These are phyloP conservation scores for Jimgerdemannia lactiflua DNA, from an alignment of 192 early-diverging fungal species.

Conservation along the genomic window DNA sequence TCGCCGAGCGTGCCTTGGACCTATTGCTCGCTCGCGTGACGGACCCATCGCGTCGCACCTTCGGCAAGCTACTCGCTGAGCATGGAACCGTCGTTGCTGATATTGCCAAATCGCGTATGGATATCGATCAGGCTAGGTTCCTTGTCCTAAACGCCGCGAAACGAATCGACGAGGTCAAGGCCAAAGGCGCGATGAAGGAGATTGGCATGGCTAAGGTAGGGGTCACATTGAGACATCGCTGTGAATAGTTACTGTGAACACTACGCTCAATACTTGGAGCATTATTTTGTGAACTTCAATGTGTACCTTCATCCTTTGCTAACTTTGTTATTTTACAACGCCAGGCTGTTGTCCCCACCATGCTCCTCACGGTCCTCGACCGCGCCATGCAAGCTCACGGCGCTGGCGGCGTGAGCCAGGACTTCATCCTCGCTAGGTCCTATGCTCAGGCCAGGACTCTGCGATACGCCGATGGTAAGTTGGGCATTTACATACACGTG, in stretches of 20 bases:
- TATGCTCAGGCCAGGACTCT: conserved; percentile 79
- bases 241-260: neutral
- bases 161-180: conserved; percentile 83
- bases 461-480: conserved; percentile 83
- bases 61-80: conserved; percentile 80
- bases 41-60: conserved; percentile 73
- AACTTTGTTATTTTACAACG: neutral
- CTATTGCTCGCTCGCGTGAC: conserved; percentile 82
- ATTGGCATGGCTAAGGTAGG: conserved; percentile 97
- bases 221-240: neutral
- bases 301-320: neutral
- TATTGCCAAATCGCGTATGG: conserved; percentile 85
- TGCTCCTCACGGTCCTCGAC: conserved; percentile 77
- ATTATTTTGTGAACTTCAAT: neutral
- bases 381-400: conserved; percentile 93
- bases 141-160: conserved; percentile 92
- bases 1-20: conserved; percentile 90
- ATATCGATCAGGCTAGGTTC: conserved; percentile 89
- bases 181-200: conserved; percentile 89
- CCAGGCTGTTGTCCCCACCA: conserved; percentile 68
- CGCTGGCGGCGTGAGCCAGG: conserved; percentile 86
- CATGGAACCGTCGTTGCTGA: conserved; percentile 82
- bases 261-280: conserved; percentile 4
- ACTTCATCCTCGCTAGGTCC: conserved; percentile 81
- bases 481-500: neutral